Evolutionary conservation across 176 grass and related monocot species (phyloP), one percentile per base, ranked within the genome.

Genomic region (Thinopyrum elongatum): DNA sequence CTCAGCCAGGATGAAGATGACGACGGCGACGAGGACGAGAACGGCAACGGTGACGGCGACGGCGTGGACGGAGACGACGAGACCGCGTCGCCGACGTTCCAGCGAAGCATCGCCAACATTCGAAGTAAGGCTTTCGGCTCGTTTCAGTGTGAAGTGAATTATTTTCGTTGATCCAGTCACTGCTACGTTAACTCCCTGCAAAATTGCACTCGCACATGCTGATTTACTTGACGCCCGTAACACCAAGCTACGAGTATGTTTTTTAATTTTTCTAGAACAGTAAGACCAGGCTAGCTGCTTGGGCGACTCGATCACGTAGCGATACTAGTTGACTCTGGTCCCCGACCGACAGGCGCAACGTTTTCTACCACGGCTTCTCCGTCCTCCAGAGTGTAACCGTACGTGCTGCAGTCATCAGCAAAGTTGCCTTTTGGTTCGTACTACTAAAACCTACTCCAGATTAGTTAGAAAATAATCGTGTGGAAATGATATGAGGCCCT

Each of bases 1-100:
- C 95, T 46, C 11, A 87, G 84, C 30, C 72, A 92, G 65, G 88
- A 94, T 2, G 87, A 86, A 35, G 87, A 92, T 19, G 89, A 88
- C 38, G 3, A 60, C 69, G 78, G 73, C 33, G 46, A 36, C 42
- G 14, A 51, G 27, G 65, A 44, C 25, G n/a, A 55, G 49, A 6
- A 73, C 35, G 42, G 64, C 57, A 5, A 30, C 0, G 28, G 72
- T 9, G 84, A 78, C 3, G 75, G 72, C 29, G 58, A 41, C 0
- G 71, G 16, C 31, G 64, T 53, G 10, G 68, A 83, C 16, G 87
- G 42, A 33, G 42, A 83, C 34, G 61, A 64, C 74, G 80, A 65
- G 26, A 10, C 29, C 15, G 68, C 74, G 10, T 89, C 87, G 15
- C 83, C 80, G 59, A 74, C 85, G 28, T 92, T 94, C 59, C 70